Base-by-base conservation (phyloP, 371 early-diverging fungal species). In the Mucor racemosus region DNA sequence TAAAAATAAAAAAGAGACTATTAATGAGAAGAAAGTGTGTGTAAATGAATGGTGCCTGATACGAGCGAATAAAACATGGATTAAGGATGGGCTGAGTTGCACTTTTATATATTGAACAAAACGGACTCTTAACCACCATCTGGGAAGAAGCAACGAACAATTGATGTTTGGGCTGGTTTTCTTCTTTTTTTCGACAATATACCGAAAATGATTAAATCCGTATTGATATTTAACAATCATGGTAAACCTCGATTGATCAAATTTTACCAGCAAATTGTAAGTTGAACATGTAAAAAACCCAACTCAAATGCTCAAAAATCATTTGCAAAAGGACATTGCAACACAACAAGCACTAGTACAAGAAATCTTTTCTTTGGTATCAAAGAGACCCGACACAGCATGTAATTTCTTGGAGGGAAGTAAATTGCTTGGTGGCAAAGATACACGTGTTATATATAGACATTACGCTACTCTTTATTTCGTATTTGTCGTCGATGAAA, bases 141-240 rank as follows among this genome's bases (percentile, higher is more conserved):
- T 44, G 44, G 44, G 26, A 26, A 26, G 26, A 26, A 26, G 26
- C 26, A 26, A 26, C 26, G 13, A n/a, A 13, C 10, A 6, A n/a
- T 6, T 14, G n/a, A 6, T 44, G 44, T 44, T 44, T 44, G 44
- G 33, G 54, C 54, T 33, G 46, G 46, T 19, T 31, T 53, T 1
- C 38, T 38, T 21, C 14, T 53, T 4, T 62, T 39, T 39, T 33
- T 44, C 21, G 38, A 14, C 58, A n/a, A 15, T n/a, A 36, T 34
- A 60, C 26, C 39, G 4, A 38, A 38, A 11, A 72, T 95, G 94
- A 95, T 98, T 75, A 92, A 94, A 73, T 93, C 95, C 14, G 95
- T 95, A 14, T 87, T 97, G 62, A 95, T 97, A 67, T 97, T 98
- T 80, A 98, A 98, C 76, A 96, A 95, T 77, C 91, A 93, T 68